Evolutionary conservation across 2,329 filamentous ascomycete genomes (phyloP), one percentile per base, ranked within the genome.

Genomic region (Cadophora sp.): DNA sequence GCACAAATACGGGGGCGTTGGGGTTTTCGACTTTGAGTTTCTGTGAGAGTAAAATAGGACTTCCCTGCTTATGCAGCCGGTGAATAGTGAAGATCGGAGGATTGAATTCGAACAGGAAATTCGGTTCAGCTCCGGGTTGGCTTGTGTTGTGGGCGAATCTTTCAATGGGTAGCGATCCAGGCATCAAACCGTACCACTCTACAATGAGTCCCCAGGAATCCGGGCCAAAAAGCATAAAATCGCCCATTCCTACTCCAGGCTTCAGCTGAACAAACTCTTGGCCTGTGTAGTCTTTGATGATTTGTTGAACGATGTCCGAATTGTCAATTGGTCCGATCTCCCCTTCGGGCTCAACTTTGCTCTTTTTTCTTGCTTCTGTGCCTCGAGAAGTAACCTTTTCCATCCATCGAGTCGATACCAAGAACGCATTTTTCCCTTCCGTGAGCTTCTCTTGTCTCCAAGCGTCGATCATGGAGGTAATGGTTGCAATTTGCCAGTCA

Each of bases 51-150:
- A 84, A 82, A 26, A 88, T 80, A 1, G 87, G 85, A 72, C 84
- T 89, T 62, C 84, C 80, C 22, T 85, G 82, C 2, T 87, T 87
- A 78, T 89, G 90, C 1, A 98, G 83, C 73, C 95, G 93, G 76
- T 97, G 89, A 69, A 98, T 84, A 1, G 90, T 93, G 78, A 97
- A 92, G 53, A 97, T 85, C 0, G 93, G 93, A 4, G 94, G 96
- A 75, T 94, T 89, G 50, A 93, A 84, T 80, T 98, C 96, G 78
- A 91, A 97, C 74, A 91, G 83, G 58, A 97, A 81, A 71, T 97
- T 93, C 48, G 87, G 82, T 3, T 81, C 75, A 19, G 81, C 80
- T n/a, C 81, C 76, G 1, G 84, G 85, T 1, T 84, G 82, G 8
- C 89, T 86, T 29, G 91, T 94, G 79, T 97, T 91, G 79, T 95